These are phyloP conservation scores for Prunus salicina DNA, from an alignment of 306 rosid species.

Conservation along the genomic window DNA sequence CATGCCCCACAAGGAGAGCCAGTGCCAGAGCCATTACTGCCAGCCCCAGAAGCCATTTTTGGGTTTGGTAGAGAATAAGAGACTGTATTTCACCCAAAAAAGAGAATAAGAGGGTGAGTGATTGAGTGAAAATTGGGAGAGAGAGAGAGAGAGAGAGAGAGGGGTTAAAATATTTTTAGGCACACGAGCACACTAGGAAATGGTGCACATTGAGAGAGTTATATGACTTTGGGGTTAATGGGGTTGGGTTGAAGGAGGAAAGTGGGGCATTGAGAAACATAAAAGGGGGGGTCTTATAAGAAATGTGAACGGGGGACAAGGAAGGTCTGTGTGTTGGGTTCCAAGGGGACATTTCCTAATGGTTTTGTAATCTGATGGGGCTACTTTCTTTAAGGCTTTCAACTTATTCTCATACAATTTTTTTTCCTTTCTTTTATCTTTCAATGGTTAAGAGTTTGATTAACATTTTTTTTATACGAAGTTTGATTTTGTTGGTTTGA, in stretches of 20 bases:
- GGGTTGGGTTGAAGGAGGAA: slow-evolving; percentile 6
- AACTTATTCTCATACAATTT: neutral
- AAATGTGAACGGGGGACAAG: slow-evolving; percentile 50
- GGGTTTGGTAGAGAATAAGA: neutral
- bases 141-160: neutral
- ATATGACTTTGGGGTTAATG: slow-evolving; percentile 14
- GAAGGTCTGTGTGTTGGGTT: slow-evolving; percentile 58
- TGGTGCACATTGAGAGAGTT: slow-evolving; percentile 39
- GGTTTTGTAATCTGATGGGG: slow-evolving; percentile 32
- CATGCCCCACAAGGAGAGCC: slow-evolving; percentile 99
- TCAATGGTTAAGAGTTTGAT: neutral
- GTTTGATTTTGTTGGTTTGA: slow-evolving; percentile 30
- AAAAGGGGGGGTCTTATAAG: slow-evolving; percentile 38
- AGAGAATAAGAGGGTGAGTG: neutral
- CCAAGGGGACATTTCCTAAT: slow-evolving; percentile 59
- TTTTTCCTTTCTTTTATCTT: neutral
- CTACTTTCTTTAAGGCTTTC: slow-evolving; percentile 17
- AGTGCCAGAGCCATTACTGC: slow-evolving; percentile 15
- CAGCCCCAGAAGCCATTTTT: slow-evolving; percentile 41
- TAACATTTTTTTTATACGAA: neutral
- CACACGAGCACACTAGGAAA: slow-evolving; percentile 84
- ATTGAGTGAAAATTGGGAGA: neutral
- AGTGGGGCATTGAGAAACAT: slow-evolving; percentile 47
- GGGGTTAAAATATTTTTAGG: slow-evolving; percentile 30
- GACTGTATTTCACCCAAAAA: neutral